Base-by-base conservation (phyloP, 2,329 filamentous ascomycete species). In the Alternaria atra region DNA sequence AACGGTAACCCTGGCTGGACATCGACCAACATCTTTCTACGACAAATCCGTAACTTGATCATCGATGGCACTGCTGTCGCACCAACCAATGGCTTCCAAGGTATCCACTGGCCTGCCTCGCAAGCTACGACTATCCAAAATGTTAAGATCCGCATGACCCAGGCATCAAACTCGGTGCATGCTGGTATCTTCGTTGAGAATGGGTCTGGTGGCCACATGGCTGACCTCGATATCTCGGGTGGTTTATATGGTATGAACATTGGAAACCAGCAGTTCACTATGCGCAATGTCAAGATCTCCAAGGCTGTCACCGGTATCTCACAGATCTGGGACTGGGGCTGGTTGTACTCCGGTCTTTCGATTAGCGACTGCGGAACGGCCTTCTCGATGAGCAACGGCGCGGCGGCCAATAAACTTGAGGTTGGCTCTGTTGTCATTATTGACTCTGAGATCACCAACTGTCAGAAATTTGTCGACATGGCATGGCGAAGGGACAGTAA, bases 31-130 rank as follows among this genome's bases (percentile, higher is more conserved):
- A 83, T 90, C 9, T 91, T 91, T 74, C 86, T 84, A 68, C 83
- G 89, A 32, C 86, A 88, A 64, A 84, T 91, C 59, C 83, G 88
- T 9, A 91, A 92, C 70, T 82, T 92, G 58, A 80, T 88, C 58
- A 75, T 79, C n/a, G 89, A 91, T 71, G 77, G 84, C 35, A 87
- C 84, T 2, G 78, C 79, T 6, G 80, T 87, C 4, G 78, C 83
- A 44, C 73, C 84, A 0, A 69, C 75, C 5, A 80, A 74, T 12
- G 75, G 80, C 2, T 82, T 84, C 2, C 81, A 84, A 23, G 81
- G 80, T 59, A 79, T 84, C 29, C 82, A 84, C 60, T 84, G 82
- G 82, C 81, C 80, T 12, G 80, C 79, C 23, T 80, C 79, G 17
- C 82, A 84, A 61, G 81, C 81, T 12, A 83, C 82, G 1, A 81